A percentile compares a stretch with the other conserved stretches of the same genome.
phyloP scores from a whole-genome alignment of 176 grass and related monocot genomes.

The bread wheat (Triticum aestivum) region IWGSC_CS_RefSeq_v2.1 NC_057807.1:452138000-452138499 shows the following conservation, averaged over 20 bases:
- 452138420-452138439: background rate
- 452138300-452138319: background rate
- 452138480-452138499: background rate
- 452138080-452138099: background rate
- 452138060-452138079: background rate
- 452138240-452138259: too few species aligned
- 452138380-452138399: background rate
- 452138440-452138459: background rate
- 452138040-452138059: too few species aligned
- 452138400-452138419: accelerated
- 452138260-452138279: background rate
- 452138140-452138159: background rate
- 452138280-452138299: background rate
- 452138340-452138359: background rate
- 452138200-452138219: too few species aligned
- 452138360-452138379: background rate
- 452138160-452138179: background rate
- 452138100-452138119: background rate
- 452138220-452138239: too few species aligned
- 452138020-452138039: background rate
- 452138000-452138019: too few species aligned
- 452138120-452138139: too few species aligned
- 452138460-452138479: background rate
- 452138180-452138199: too few species aligned
- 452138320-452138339: background rate